phyloP scores from a whole-genome alignment of 2,329 filamentous ascomycete species.

The Penicillium sp. region DNA sequence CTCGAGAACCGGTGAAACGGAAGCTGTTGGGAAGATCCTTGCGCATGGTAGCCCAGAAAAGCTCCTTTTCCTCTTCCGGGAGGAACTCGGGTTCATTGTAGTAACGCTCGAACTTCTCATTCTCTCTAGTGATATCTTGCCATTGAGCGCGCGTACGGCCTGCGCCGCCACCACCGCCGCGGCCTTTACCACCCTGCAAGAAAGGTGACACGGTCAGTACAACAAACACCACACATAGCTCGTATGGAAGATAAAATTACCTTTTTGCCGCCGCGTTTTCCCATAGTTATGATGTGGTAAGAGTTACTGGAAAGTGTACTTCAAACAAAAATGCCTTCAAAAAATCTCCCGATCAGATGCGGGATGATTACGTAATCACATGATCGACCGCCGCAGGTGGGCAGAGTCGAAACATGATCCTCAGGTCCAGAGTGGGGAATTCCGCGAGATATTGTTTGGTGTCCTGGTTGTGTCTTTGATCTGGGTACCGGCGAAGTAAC shows the following conservation, averaged over 20 bases:
- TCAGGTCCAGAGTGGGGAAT: neutral
- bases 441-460: neutral
- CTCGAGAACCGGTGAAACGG: conserved; percentile 90
- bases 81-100: conserved; percentile 73
- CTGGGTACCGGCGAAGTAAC: neutral
- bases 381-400: neutral
- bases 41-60: conserved; percentile 76
- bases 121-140: conserved; percentile 62
- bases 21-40: conserved; percentile 93
- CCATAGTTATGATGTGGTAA: conserved; percentile 20
- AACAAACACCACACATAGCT: neutral
- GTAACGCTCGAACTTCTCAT: conserved; percentile 75
- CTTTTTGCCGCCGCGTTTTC: conserved; percentile 27
- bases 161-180: conserved; percentile 38
- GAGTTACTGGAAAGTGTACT: conserved; percentile 4
- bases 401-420: conserved; percentile 8
- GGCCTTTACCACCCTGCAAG: conserved; percentile 34
- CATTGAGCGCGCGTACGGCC: conserved; percentile 41
- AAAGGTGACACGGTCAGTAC: conserved; percentile 16
- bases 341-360: conserved; percentile 13
- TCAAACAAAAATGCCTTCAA: conserved; percentile 10
- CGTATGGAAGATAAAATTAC: conserved; percentile 7
- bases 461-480: neutral
- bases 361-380: conserved; percentile 5
- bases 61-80: conserved; percentile 64